Percentiles rank a stretch among this genome's conserved stretches.
phyloP scores from a whole-genome alignment of 768 basidiomycete genomes.

The Candolleomyces aberdarensis region DNA sequence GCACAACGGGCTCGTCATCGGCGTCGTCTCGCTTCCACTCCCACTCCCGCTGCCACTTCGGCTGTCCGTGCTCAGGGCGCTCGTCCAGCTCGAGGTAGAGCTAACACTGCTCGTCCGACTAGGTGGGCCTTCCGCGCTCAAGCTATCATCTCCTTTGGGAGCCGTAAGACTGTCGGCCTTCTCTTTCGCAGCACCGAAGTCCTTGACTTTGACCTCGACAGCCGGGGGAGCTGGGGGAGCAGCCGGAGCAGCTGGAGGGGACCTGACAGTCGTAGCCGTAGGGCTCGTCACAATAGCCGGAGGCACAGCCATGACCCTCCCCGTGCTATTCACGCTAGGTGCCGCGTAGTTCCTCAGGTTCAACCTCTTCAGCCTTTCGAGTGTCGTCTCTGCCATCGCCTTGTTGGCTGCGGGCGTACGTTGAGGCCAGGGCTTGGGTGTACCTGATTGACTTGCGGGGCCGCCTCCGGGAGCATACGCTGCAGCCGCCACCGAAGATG shows the following conservation, averaged over 20 bases:
- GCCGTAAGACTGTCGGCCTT: too few species aligned
- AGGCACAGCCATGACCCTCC: too few species aligned
- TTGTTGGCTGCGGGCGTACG: slow-evolving; percentile 4
- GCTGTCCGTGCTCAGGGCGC: neutral
- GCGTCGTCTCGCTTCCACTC: slow-evolving; percentile 5
- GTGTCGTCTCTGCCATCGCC: slow-evolving; percentile 29
- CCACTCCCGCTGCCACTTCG: neutral
- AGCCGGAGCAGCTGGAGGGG: too few species aligned
- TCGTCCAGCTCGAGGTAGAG: neutral
- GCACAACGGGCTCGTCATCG: slow-evolving; percentile 10
- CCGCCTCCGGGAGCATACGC: neutral
- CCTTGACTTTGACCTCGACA: neutral
- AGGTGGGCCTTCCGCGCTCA: neutral
- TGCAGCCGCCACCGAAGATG: neutral
- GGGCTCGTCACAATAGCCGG: too few species aligned
- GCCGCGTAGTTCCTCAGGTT: slow-evolving; percentile 51
- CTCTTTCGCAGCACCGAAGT: too few species aligned
- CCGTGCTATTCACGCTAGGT: slow-evolving; percentile 19
- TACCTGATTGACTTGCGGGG: neutral
- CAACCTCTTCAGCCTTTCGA: slow-evolving; percentile 33
- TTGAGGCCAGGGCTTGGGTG: neutral
- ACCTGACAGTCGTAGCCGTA: too few species aligned
- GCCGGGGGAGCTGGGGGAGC: neutral
- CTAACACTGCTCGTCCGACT: slow-evolving; percentile 1
- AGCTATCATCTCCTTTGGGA: neutral